Evolutionary conservation across 352 stramenopile genomes (phyloP).

Genomic region (Phytophthora fragariaefolia): DNA sequence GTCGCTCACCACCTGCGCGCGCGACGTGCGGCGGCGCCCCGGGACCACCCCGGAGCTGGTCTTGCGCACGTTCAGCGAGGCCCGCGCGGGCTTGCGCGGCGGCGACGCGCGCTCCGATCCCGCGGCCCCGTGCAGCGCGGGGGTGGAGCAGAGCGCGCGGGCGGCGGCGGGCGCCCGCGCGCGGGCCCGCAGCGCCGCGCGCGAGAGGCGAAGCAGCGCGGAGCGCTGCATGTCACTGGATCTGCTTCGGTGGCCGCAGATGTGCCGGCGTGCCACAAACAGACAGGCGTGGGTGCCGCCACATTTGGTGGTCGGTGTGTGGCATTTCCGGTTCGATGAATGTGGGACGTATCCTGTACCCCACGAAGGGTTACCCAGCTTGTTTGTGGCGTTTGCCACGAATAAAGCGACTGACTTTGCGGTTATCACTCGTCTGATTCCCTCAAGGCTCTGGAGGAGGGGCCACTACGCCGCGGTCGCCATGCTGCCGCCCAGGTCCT

Average conservation of each 20-base stretch:
- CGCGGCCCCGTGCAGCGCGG: constrained; percentile 1
- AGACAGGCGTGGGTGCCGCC: too few species aligned
- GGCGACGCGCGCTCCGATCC: neutral
- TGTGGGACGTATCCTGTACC: too few species aligned
- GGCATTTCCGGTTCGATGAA: too few species aligned
- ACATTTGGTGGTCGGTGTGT: too few species aligned
- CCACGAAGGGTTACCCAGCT: too few species aligned
- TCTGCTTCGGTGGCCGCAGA: neutral
- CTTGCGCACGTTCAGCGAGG: constrained; percentile 27
- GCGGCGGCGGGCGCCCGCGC: constrained; percentile 5
- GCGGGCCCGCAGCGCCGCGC: constrained; percentile 6
- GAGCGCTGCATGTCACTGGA: constrained; percentile 32
- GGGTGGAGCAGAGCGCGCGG: constrained; percentile 25
- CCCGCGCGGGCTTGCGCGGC: too few species aligned
- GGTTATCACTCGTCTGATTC: constrained; percentile 3
- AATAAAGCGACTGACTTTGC: too few species aligned
- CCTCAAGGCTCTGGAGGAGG: neutral
- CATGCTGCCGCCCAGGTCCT: constrained; percentile 75
- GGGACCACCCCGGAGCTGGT: neutral
- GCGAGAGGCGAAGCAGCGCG: constrained; percentile 21
- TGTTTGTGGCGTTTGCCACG: too few species aligned
- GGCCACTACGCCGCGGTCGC: neutral
- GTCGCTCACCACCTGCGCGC: constrained; percentile 36
- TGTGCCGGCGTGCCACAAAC: too few species aligned
- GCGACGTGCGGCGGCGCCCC: constrained; percentile 18